Evolutionary conservation across 306 rosid genomes (phyloP).

Genomic region (Dicorynia guianensis): DNA sequence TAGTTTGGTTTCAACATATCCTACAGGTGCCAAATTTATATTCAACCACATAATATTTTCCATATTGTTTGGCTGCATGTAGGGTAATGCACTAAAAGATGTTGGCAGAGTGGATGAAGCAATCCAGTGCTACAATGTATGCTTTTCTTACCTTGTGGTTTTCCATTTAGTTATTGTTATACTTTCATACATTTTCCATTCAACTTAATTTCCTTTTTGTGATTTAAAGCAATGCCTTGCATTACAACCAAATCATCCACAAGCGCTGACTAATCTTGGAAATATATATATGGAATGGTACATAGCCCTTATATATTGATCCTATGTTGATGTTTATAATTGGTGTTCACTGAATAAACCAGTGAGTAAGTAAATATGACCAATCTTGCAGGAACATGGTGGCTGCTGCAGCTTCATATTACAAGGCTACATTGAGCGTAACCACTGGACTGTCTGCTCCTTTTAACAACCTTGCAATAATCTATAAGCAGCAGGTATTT

Average conservation of each 20-base stretch:
- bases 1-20: neutral
- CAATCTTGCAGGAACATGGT: conserved; percentile 83
- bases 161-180: neutral
- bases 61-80: neutral
- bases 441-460: conserved; percentile 98
- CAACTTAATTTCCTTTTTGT: conserved; percentile 42
- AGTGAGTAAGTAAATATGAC: conserved; percentile 6
- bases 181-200: conserved; percentile 12
- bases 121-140: conserved; percentile 91
- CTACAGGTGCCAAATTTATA: neutral
- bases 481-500: conserved; percentile 91
- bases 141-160: conserved; percentile 35
- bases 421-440: conserved; percentile 90
- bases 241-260: conserved; percentile 93
- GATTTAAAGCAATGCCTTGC: conserved; percentile 89
- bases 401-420: conserved; percentile 89
- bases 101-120: conserved; percentile 95
- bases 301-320: conserved; percentile 26
- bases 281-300: conserved; percentile 99
- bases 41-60: conserved; percentile 7
- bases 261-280: conserved; percentile 96
- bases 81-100: conserved; percentile 98
- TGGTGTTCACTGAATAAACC: conserved; percentile 18
- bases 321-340: conserved; percentile 4
- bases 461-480: conserved; percentile 90